phyloP scores from a whole-genome alignment of 1,139 yeast species.

The Taphrina deformans region DNA sequence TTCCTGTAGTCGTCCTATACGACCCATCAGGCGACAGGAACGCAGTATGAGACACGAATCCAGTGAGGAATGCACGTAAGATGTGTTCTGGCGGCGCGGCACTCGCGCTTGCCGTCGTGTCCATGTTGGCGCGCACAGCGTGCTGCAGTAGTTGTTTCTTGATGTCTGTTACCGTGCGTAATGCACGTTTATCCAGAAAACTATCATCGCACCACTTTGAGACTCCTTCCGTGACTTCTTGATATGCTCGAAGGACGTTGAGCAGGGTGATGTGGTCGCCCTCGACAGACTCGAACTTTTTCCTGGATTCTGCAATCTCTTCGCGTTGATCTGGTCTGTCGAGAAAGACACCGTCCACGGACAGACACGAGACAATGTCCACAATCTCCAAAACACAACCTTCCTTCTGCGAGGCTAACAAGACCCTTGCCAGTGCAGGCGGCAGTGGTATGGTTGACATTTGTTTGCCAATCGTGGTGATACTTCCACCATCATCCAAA shows the following conservation, averaged over 20 bases:
- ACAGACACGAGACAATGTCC: constrained; percentile 87
- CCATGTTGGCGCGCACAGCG: constrained; percentile 50
- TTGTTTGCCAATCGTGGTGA: constrained; percentile 73
- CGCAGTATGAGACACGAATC: constrained; percentile 83
- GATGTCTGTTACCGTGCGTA: constrained; percentile 56
- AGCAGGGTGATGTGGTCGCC: constrained; percentile 62
- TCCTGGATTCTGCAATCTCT: constrained; percentile 59
- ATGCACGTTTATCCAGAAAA: constrained; percentile 74
- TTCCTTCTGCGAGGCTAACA: constrained; percentile 72
- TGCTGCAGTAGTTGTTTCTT: constrained; percentile 74
- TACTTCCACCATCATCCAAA: constrained; percentile 68
- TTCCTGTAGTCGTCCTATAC: constrained; percentile 77
- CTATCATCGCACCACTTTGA: constrained; percentile 74
- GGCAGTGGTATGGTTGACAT: constrained; percentile 89
- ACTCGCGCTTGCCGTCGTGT: constrained; percentile 41
- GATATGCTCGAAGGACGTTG: constrained; percentile 47
- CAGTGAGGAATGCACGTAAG: constrained; percentile 70
- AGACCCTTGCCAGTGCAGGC: constrained; percentile 73
- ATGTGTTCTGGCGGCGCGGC: constrained; percentile 48
- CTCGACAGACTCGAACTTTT: constrained; percentile 53
- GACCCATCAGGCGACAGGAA: constrained; percentile 94
- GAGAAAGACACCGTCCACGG: constrained; percentile 81
- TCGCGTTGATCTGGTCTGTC: constrained; percentile 83
- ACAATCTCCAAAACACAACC: constrained; percentile 58
- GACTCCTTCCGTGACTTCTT: constrained; percentile 41